Evolutionary conservation across 805 yeast species (phyloP).

Genomic region (Wickerhamiella sergipiensis): DNA sequence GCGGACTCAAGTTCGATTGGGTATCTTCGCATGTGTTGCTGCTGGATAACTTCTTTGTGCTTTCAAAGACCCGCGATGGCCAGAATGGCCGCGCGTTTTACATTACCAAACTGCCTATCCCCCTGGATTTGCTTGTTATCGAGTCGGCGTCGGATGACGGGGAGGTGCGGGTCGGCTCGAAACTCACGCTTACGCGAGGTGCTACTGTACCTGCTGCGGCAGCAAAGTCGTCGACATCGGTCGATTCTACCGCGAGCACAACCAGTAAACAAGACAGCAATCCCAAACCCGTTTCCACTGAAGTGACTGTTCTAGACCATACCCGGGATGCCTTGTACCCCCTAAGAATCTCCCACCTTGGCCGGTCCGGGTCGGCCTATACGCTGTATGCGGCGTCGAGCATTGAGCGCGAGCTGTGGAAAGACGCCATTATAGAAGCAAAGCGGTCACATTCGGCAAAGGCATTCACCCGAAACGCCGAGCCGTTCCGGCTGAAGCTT

Average conservation of each 20-base stretch:
- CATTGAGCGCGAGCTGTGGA: constrained; percentile 46
- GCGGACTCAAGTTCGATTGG: constrained; percentile 52
- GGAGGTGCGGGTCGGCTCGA: constrained; percentile 18
- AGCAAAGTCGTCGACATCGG: neutral
- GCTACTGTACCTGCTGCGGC: neutral
- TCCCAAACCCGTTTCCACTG: neutral
- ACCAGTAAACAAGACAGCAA: neutral
- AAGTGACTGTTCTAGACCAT: neutral
- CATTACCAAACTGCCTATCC: constrained; percentile 27
- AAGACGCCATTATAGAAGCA: constrained; percentile 35
- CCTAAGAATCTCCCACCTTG: constrained; percentile 24
- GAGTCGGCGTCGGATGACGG: constrained; percentile 31
- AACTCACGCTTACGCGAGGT: constrained; percentile 11
- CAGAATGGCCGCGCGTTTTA: constrained; percentile 22
- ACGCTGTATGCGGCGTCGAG: constrained; percentile 21
- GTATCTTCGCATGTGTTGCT: constrained; percentile 39
- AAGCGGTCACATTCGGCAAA: constrained; percentile 26
- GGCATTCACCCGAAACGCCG: constrained; percentile 27
- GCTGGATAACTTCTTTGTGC: constrained; percentile 50
- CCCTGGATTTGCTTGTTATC: constrained; percentile 43
- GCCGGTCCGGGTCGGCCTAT: constrained; percentile 21
- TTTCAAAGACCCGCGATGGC: constrained; percentile 26
- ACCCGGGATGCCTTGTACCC: constrained; percentile 21
- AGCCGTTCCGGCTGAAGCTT: constrained; percentile 41
- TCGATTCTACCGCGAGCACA: neutral